Base-by-base conservation (phyloP, 345 rosid species). In the Eucalyptus fibrosa region DNA sequence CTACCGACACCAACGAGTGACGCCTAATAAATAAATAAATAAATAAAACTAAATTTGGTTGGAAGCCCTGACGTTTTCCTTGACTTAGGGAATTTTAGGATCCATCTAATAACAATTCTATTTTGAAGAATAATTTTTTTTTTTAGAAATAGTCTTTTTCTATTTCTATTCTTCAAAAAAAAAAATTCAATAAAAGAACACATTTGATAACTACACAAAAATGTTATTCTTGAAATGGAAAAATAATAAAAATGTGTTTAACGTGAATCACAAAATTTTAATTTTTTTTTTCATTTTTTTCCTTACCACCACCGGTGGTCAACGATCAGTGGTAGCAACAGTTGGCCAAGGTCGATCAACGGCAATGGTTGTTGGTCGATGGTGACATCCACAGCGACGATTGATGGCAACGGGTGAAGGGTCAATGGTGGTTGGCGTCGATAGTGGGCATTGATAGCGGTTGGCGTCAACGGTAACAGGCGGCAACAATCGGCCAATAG, bases 331-430 rank as follows among this genome's bases (percentile, higher is more conserved):
- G 1, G 2, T 2, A 0, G 0, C 50, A 47, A 47, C 14, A 49
- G 1, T 49, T 14, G 56, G 1, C 56, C 24, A 1, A 53, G 24
- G 10, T 1, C 24, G 5, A 1, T 53, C 10, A 8, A 53, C 1
- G 1, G 2, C 59, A 53, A 53, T 53, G 26, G 2, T 53, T 19
- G 59, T 4, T 53, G 59, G 26, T 53, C 5, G 1, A 2, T 4
- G 59, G 26, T 1, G 0, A 19, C 1, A 0, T 53, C 9, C 24
- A 8, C 2, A 2, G 0, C 4, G 0, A 0, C 0, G 0, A 2
- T 53, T 53, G 24, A 53, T 53, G 24, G 24, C 9, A 7, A 0
- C 4, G 0, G 2, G 59, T 0, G 59, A 7, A 1, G 1, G 26
- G 59, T 19, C 5, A 2, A 53, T 1, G 4, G 2, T 1, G 23